Base-by-base conservation (phyloP, 306 rosid species). In the Trifolium dubium region DNA sequence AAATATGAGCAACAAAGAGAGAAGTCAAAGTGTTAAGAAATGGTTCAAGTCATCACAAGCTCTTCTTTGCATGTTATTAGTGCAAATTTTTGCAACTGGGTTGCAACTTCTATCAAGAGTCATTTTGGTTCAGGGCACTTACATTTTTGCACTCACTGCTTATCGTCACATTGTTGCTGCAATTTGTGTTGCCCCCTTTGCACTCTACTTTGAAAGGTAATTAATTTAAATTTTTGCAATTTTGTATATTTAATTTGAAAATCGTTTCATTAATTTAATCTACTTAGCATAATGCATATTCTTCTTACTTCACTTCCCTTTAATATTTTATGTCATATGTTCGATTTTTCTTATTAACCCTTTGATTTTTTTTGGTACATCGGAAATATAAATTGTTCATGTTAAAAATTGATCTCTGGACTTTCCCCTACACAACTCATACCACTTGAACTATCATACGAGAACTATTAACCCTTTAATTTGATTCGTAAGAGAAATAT, bases 101-200 rank as follows among this genome's bases (percentile, higher is more conserved):
- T 44, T 85, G 83, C 92, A 89, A 30, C 12, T 89, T 40, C 80
- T 89, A 0, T 82, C 92, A 0, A 88, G 88, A 23, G 53, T 85
- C 2, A 65, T 88, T 6, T 64, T 92, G 6, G 74, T 74, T 13
- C 2, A 70, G 1, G 93, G 93, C 15, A 79, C 84, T 37, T 92
- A 83, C 80, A 77, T 89, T 10, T 88, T 88, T 65, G 79, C 92
- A 6, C 85, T 89, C 67, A 67, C 85, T 76, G 75, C 87, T 0
- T 89, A 92, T 67, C 86, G 93, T 4, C 87, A 86, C 6, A 6
- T 75, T 10, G 89, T 92, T 64, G 93, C 88, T 19, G 85, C 93
- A 4, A 1, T 92, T 9, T 85, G 83, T 73, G 88, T 92, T 71
- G 88, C 86, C 4, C 92, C 96, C n/a, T 81, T 89, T 64, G 97